A percentile compares a stretch with the other conserved stretches of the same genome.
phyloP scores from a whole-genome alignment of 108 stramenopile genomes.

The Nannochloropsis salina region DNA sequence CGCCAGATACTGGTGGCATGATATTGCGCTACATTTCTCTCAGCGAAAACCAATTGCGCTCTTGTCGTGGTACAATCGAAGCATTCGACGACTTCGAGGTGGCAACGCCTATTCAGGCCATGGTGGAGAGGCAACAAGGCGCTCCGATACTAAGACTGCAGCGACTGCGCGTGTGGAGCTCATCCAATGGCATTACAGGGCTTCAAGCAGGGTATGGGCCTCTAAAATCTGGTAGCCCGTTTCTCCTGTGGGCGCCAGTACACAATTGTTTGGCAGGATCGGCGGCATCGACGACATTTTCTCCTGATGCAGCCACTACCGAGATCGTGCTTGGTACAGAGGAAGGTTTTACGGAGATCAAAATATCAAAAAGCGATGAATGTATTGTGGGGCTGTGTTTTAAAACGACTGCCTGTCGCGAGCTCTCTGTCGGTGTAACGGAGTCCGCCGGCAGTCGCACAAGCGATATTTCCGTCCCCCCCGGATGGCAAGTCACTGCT shows the following conservation, averaged over 20 bases:
- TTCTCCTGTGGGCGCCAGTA: not conserved
- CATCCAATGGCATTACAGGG: not conserved
- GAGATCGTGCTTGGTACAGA: not conserved
- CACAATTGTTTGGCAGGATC: not conserved
- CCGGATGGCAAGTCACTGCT: not conserved
- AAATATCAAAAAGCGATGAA: not conserved
- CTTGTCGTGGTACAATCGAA: not conserved
- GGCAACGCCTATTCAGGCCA: not conserved
- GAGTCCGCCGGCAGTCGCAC: not conserved
- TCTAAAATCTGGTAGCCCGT: not conserved
- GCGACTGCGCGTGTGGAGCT: not conserved
- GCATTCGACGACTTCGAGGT: conserved; percentile 13
- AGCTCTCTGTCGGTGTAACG: not conserved
- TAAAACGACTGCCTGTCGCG: not conserved
- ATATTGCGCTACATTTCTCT: no score
- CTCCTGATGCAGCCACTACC: not conserved
- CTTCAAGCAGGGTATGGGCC: not conserved
- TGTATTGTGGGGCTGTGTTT: not conserved
- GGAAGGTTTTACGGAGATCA: not conserved
- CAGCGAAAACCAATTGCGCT: no score
- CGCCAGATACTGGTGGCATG: no score
- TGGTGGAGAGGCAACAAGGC: not conserved
- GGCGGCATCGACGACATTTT: not conserved
- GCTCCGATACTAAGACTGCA: not conserved
- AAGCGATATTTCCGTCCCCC: not conserved